Conservation (phyloP, 495 filamentous ascomycete genomes). For the Hyaloscypha finlandica region DNA sequence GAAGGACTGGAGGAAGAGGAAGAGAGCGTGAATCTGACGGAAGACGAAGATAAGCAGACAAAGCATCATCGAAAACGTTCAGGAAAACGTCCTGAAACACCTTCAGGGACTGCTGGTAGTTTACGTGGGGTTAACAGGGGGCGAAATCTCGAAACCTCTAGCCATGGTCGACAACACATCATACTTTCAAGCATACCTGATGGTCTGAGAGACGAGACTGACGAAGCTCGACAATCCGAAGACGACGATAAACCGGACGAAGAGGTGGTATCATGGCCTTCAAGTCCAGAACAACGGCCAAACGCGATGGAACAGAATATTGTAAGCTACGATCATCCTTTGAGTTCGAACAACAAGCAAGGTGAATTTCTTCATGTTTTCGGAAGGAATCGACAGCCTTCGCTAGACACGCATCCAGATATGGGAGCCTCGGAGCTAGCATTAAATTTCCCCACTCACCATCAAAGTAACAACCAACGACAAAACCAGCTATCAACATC, state of each 20-base stretch:
- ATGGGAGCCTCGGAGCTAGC: neutral
- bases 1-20: neutral
- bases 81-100: neutral
- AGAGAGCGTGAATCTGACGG: neutral
- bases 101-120: neutral
- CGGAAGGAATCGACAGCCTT: neutral
- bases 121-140: neutral
- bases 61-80: neutral
- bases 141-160: neutral
- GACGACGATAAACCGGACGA: neutral
- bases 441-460: neutral
- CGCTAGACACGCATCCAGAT: neutral
- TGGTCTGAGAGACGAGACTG: neutral
- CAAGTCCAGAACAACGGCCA: neutral
- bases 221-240: neutral
- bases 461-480: neutral
- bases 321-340: neutral
- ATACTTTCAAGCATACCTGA: neutral
- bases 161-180: neutral
- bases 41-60: neutral
- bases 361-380: neutral
- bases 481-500: neutral
- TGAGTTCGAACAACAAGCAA: neutral
- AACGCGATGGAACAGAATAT: neutral
- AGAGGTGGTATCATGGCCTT: constrained; percentile 1